phyloP scores from a whole-genome alignment of 1,284 basidiomycete species.

The Ustilago esculenta region DNA sequence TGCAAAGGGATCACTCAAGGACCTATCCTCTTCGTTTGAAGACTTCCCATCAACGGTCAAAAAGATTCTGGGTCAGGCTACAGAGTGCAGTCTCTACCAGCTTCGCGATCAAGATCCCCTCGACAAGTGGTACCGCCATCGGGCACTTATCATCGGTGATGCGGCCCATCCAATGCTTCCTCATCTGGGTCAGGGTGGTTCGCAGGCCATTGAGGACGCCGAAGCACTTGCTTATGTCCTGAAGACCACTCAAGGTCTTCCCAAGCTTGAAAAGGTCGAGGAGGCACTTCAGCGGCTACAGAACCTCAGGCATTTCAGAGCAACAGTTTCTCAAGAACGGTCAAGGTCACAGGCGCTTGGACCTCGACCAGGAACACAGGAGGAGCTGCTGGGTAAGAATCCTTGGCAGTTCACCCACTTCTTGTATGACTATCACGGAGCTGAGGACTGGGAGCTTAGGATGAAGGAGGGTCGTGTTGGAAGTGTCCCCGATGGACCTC shows the following conservation, averaged over 20 bases:
- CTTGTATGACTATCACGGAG: conserved; percentile 58
- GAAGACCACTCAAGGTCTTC: background rate
- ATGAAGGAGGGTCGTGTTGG: conserved; percentile 73
- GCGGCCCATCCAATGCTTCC: conserved; percentile 61
- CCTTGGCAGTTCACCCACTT: conserved; percentile 48
- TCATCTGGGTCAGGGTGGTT: conserved; percentile 32
- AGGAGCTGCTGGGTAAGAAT: conserved; percentile 34
- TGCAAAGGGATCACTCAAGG: conserved; percentile 39
- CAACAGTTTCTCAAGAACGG: conserved; percentile 53
- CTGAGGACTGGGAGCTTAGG: conserved; percentile 52
- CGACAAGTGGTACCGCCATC: conserved; percentile 53
- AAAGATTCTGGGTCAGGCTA: conserved; percentile 72
- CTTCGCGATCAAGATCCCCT: conserved; percentile 63
- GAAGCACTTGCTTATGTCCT: conserved; percentile 30
- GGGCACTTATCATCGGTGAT: conserved; percentile 64
- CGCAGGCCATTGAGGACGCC: conserved; percentile 37
- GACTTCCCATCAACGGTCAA: conserved; percentile 52
- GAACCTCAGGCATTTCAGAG: conserved; percentile 52
- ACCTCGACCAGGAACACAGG: conserved; percentile 9
- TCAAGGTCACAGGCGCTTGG: conserved; percentile 52
- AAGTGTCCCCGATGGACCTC: no score
- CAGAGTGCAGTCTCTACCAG: conserved; percentile 61
- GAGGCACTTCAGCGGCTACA: conserved; percentile 42
- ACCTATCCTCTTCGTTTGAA: conserved; percentile 55
- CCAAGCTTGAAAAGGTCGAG: conserved; percentile 14